Evolutionary conservation across 345 rosid genomes (phyloP).

Genomic region (Gossypium turneri): DNA sequence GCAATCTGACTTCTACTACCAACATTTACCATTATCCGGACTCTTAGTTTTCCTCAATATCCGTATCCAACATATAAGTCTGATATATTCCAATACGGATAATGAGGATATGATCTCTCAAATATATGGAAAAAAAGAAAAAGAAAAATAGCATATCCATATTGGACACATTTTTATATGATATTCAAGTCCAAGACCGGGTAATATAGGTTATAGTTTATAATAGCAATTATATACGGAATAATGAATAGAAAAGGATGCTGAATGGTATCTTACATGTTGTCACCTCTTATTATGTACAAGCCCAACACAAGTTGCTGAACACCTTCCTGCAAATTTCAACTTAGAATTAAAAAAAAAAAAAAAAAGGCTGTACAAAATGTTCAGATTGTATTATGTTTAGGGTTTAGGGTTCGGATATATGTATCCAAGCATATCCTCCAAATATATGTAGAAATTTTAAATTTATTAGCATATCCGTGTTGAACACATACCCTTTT

Average conservation of each 20-base stretch:
- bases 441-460: background rate
- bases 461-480: background rate
- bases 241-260: slow-evolving; percentile 5
- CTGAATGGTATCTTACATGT: slow-evolving; percentile 51
- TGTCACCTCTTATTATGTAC: slow-evolving; percentile 96
- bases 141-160: background rate
- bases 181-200: background rate
- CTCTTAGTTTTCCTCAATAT: background rate
- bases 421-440: background rate
- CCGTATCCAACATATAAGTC: background rate
- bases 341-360: background rate
- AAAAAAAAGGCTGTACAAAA: background rate
- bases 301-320: slow-evolving; percentile 88
- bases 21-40: background rate
- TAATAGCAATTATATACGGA: background rate
- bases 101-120: background rate
- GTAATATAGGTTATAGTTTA: background rate
- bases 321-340: slow-evolving; percentile 78
- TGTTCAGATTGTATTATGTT: background rate
- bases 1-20: no score
- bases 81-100: background rate
- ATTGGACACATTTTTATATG: background rate
- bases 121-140: background rate
- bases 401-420: background rate
- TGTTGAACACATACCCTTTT: background rate